These are phyloP conservation scores for Wickerhamiella brachini DNA, from an alignment of 805 yeast species.

Conservation along the genomic window DNA sequence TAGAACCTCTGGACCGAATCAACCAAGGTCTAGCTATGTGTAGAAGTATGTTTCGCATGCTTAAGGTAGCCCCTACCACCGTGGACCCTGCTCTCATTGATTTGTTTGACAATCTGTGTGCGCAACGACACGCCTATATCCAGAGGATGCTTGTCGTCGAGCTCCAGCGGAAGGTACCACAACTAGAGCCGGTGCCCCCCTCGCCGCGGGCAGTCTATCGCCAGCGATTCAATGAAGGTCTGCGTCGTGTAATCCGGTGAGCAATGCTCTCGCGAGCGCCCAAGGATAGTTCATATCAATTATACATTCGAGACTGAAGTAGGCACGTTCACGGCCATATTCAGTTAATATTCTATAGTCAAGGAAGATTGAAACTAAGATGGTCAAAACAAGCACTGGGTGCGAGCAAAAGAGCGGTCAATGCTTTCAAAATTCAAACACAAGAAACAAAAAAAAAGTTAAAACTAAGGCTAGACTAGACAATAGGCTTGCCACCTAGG, in stretches of 20 bases:
- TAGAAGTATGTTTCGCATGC: not conserved
- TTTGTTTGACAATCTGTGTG: not conserved
- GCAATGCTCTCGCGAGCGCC: too few relatives aligned
- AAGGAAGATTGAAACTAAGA: too few relatives aligned
- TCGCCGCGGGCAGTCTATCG: not conserved
- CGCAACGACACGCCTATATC: not conserved
- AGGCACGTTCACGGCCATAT: too few relatives aligned
- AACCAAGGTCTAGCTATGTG: not conserved
- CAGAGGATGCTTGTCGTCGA: not conserved
- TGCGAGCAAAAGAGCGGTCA: too few relatives aligned
- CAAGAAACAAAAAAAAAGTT: not conserved
- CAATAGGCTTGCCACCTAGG: conserved; percentile 82
- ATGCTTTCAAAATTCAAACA: too few relatives aligned
- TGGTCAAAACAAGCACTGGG: too few relatives aligned
- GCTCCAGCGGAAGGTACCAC: not conserved
- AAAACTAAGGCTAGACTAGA: conserved; percentile 3
- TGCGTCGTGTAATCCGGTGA: too few relatives aligned
- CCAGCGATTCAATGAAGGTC: not conserved
- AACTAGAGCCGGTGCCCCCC: too few relatives aligned
- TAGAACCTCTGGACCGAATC: not conserved
- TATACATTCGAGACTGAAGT: too few relatives aligned
- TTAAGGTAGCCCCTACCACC: too few relatives aligned
- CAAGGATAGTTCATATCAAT: too few relatives aligned
- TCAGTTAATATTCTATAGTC: too few relatives aligned
- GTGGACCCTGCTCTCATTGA: not conserved